Conservation (phyloP, 352 stramenopile species). For the Achlya hypogyna region DNA sequence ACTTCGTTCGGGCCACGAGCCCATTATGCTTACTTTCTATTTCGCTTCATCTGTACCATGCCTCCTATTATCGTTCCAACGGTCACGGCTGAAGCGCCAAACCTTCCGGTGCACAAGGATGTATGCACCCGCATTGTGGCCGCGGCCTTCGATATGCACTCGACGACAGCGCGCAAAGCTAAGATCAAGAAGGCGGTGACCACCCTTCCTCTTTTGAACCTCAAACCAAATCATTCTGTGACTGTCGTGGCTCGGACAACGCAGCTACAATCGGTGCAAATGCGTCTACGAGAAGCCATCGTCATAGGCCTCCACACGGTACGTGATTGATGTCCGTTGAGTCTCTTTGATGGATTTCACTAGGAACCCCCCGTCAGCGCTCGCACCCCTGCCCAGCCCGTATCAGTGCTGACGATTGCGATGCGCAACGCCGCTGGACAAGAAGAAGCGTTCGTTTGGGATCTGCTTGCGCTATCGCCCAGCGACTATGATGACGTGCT, state of each 20-base stretch:
- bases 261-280: too few relatives aligned
- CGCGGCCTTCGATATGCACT: neutral
- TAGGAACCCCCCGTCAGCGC: slow-evolving; percentile 31
- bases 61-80: neutral
- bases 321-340: neutral
- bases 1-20: neutral
- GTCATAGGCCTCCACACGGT: slow-evolving; percentile 70
- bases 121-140: neutral
- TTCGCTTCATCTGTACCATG: neutral
- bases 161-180: neutral
- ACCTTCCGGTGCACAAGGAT: too few relatives aligned
- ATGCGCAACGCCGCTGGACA: slow-evolving; percentile 35
- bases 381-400: slow-evolving; percentile 25
- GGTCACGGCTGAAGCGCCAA: neutral
- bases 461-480: slow-evolving; percentile 42
- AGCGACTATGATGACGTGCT: slow-evolving; percentile 57
- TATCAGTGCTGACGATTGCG: slow-evolving; percentile 51
- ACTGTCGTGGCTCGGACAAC: too few relatives aligned
- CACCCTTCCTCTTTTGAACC: neutral
- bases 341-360: slow-evolving; percentile 26
- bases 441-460: slow-evolving; percentile 67
- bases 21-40: neutral
- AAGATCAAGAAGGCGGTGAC: neutral
- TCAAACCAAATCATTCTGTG: too few relatives aligned
- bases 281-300: slow-evolving; percentile 35